Conservation (phyloP, 192 early-diverging fungal species). For the Phlyctochytrium bullatum region DNA sequence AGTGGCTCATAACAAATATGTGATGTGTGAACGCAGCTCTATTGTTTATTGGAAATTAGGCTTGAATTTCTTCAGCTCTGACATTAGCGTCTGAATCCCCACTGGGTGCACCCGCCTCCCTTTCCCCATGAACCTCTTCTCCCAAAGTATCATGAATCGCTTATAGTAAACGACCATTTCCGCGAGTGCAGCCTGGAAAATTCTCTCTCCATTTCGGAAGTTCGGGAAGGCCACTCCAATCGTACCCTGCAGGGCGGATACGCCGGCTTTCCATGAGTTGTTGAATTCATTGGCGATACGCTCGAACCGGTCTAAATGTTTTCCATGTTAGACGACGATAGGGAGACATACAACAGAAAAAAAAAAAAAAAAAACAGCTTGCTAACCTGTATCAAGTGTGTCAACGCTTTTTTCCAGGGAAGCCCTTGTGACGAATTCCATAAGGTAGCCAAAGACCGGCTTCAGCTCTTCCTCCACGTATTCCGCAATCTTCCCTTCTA, state of each 20-base stretch:
- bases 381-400: conserved; percentile 9
- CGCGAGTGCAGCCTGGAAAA: conserved; percentile 84
- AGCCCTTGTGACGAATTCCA: conserved; percentile 72
- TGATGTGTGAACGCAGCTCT: not conserved
- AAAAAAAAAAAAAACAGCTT: conserved; percentile 11
- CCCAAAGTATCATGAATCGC: conserved; percentile 76
- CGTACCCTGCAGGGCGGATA: conserved; percentile 76
- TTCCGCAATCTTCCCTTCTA: conserved; percentile 66
- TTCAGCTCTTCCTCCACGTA: conserved; percentile 90
- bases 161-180: conserved; percentile 93
- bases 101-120: conserved; percentile 70
- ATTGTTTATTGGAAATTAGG: not conserved
- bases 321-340: not conserved
- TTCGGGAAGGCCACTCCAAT: conserved; percentile 93
- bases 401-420: conserved; percentile 52
- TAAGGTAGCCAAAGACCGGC: conserved; percentile 75
- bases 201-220: conserved; percentile 91
- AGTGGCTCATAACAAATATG: too few species aligned
- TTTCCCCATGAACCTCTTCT: conserved; percentile 59
- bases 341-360: conserved; percentile 7
- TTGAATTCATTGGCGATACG: conserved; percentile 73
- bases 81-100: conserved; percentile 89
- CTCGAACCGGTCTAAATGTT: conserved; percentile 61
- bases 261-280: conserved; percentile 70
- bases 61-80: conserved; percentile 89